Percentiles rank a stretch among this genome's conserved stretches.
phyloP scores from a whole-genome alignment of 2,329 filamentous ascomycete genomes.

The Penicillium fuscoglaucum region DNA sequence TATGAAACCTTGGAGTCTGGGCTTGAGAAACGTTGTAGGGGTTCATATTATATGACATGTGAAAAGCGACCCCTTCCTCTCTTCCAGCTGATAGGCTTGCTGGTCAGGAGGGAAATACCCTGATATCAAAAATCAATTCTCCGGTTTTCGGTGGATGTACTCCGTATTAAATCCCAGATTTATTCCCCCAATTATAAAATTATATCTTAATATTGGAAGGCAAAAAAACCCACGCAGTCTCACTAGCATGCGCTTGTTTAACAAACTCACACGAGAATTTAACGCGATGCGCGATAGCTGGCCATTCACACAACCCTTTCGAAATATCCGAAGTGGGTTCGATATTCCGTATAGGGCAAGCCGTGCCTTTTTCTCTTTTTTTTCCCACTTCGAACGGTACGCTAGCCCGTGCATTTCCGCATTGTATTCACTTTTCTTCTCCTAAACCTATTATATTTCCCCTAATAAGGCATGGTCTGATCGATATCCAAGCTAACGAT shows the following conservation, averaged over 20 bases:
- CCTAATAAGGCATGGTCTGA: constrained; percentile 13
- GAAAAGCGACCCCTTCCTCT: neutral
- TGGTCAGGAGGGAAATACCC: neutral
- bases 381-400: neutral
- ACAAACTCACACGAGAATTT: neutral
- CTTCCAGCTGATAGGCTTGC: neutral
- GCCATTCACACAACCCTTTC: neutral
- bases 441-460: neutral
- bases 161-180: neutral
- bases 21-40: neutral
- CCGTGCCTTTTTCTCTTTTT: neutral
- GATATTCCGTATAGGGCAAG: neutral
- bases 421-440: neutral
- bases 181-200: too few relatives aligned
- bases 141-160: neutral
- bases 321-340: constrained; percentile 1
- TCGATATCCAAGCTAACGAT: constrained; percentile 13
- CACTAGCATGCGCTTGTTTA: neutral
- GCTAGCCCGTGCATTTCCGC: constrained; percentile 9
- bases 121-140: neutral
- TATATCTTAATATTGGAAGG: neutral
- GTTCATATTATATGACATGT: neutral
- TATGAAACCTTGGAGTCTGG: constrained; percentile 1
- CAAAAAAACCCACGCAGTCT: neutral
- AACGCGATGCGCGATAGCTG: neutral